phyloP scores from a whole-genome alignment of 805 yeast genomes.

The Cyberlindnera mrakii region DNA sequence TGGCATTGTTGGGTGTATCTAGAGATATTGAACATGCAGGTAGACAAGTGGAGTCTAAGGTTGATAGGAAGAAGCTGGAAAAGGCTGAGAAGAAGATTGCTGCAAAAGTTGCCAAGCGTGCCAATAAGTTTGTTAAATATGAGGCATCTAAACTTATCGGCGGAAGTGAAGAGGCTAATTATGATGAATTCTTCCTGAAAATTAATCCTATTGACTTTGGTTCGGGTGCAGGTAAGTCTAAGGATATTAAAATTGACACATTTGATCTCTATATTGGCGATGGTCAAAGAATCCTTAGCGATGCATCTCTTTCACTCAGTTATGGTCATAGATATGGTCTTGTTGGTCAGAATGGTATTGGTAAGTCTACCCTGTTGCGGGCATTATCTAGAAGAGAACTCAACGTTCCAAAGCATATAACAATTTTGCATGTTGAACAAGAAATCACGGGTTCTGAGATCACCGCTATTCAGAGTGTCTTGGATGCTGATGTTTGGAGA shows the following conservation, averaged over 20 bases:
- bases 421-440: constrained; percentile 95
- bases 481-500: constrained; percentile 99
- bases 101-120: constrained; percentile 86
- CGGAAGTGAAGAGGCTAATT: constrained; percentile 62
- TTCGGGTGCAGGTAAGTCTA: constrained; percentile 90
- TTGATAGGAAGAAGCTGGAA: constrained; percentile 92
- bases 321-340: constrained; percentile 95
- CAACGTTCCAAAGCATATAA: constrained; percentile 89
- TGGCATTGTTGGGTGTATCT: constrained; percentile 71
- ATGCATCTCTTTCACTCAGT: constrained; percentile 79
- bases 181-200: constrained; percentile 90
- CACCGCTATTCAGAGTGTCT: constrained; percentile 86
- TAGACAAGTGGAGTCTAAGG: constrained; percentile 86
- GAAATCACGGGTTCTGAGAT: constrained; percentile 93
- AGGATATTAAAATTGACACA: constrained; percentile 88
- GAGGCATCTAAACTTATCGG: constrained; percentile 89
- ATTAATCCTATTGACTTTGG: constrained; percentile 94
- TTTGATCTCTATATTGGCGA: constrained; percentile 95
- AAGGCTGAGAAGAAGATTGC: constrained; percentile 97
- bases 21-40: constrained; percentile 89
- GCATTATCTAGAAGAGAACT: constrained; percentile 93
- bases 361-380: constrained; percentile 89
- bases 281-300: constrained; percentile 86
- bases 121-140: constrained; percentile 76
- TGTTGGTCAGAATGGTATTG: constrained; percentile 99